phyloP scores from a whole-genome alignment of 148 eudicot species.

The Cornus suecica region DNA sequence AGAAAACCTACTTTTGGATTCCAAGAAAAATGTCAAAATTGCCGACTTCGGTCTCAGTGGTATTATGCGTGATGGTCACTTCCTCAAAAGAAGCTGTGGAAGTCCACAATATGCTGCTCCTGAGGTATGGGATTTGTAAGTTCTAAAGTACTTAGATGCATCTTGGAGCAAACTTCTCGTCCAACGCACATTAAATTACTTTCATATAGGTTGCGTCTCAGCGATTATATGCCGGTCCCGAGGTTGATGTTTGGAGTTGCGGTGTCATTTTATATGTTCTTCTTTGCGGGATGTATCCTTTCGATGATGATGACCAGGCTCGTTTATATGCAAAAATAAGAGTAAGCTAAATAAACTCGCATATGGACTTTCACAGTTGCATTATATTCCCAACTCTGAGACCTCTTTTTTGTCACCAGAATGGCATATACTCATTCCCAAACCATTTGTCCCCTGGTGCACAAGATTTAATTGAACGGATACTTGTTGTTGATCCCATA shows the following conservation, averaged over 20 bases:
- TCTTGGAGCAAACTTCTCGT: too few relatives aligned
- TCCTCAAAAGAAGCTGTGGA: conserved; percentile 95
- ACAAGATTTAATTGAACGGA: conserved; percentile 86
- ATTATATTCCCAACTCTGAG: too few relatives aligned
- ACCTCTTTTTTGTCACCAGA: conserved; percentile 29
- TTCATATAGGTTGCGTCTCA: conserved; percentile 75
- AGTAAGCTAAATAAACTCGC: conserved; percentile 32
- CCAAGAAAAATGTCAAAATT: conserved; percentile 81
- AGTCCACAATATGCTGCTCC: conserved; percentile 99
- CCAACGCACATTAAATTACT: too few relatives aligned
- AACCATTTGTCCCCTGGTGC: conserved; percentile 91
- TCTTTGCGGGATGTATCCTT: conserved; percentile 94
- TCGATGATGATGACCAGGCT: conserved; percentile 93
- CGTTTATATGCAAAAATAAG: conserved; percentile 93
- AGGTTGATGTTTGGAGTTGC: conserved; percentile 99
- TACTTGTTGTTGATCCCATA: conserved; percentile 95
- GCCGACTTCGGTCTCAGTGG: conserved; percentile 99
- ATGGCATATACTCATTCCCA: conserved; percentile 95
- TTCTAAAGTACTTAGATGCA: not conserved
- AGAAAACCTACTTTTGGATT: conserved; percentile 89
- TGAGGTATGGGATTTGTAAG: conserved; percentile 48
- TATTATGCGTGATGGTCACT: conserved; percentile 97
- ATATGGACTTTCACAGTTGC: too few relatives aligned
- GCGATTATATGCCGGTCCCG: conserved; percentile 97
- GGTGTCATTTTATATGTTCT: conserved; percentile 97